Conservation (phyloP, 2,329 filamentous ascomycete genomes). For the Aspergillus unguis region DNA sequence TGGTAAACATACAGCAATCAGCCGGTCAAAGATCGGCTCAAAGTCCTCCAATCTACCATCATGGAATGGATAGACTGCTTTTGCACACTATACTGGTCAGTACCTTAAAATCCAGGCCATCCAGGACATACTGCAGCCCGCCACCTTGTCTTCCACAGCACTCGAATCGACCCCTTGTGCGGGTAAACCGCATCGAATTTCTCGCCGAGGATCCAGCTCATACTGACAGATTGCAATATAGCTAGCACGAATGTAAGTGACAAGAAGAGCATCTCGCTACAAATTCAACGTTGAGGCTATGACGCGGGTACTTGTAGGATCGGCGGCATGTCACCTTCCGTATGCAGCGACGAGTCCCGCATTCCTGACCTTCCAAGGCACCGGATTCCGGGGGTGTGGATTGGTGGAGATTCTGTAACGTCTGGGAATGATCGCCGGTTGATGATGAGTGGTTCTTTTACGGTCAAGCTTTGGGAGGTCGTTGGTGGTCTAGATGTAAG, state of each 20-base stretch:
- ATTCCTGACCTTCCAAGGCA: too few species aligned
- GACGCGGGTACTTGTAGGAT: too few species aligned
- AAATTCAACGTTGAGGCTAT: not conserved
- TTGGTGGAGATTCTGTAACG: too few species aligned
- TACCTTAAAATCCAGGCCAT: too few species aligned
- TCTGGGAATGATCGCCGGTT: too few species aligned
- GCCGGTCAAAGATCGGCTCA: conserved; percentile 61
- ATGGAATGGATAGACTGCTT: conserved; percentile 71
- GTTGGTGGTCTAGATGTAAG: too few species aligned
- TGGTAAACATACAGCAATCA: conserved; percentile 50
- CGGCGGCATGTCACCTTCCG: too few species aligned
- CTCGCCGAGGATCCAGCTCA: conserved; percentile 42
- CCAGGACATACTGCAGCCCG: conserved; percentile 56
- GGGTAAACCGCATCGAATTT: conserved; percentile 49
- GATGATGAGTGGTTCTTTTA: too few species aligned
- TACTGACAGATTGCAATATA: conserved; percentile 14
- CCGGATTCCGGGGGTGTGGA: too few species aligned
- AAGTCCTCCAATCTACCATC: conserved; percentile 68
- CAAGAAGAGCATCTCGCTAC: not conserved
- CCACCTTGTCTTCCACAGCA: conserved; percentile 75
- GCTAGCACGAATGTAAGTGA: not conserved
- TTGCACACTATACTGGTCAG: conserved; percentile 45
- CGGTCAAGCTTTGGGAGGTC: too few species aligned
- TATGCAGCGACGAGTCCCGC: too few species aligned
- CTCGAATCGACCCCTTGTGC: conserved; percentile 59